Evolutionary conservation across 176 grass and related monocot species (phyloP), one percentile per base, ranked within the genome.

Genomic region (Cenchrus americanus): DNA sequence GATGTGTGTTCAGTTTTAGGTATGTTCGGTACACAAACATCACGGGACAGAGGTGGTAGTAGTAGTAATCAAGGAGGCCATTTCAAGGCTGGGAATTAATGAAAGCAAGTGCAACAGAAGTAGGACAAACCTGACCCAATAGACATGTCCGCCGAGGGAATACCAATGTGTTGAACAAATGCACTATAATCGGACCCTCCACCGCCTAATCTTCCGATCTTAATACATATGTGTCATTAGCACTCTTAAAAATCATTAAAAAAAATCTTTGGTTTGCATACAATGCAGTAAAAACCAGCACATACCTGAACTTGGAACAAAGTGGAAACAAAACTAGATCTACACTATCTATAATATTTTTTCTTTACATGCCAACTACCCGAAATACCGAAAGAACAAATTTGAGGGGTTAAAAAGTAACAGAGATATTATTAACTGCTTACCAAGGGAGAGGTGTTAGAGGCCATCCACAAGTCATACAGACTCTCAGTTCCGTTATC

Each of bases 131-230:
- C 92, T 85, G 81, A 68, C 72, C 92, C 92, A 86, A 98, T 89
- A 53, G 75, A 55, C 66, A 98, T 80, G 76, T 94, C 92, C 40
- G 77, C 79, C 48, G 95, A 98, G 73, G 95, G 89, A 82, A 98
- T 66, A 71, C 92, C 92, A 71, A 91, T 86, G 27, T 98, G 92
- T 93, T 98, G 95, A 63, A 98, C 66, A 80, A 98, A 98, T 66
- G 95, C 78, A 77, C 90, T 90, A 90, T 84, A 87, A 86, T 98
- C 95, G 26, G 95, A 87, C 73, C 79, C 87, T 84, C 86, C 88
- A 79, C 92, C 92, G 62, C 92, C 95, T 91, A 98, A 88, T 76
- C 95, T 91, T 84, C 88, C 92, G 73, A 98, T 91, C 92, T 92
- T 85, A 64, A 91, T 69, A n/a, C 50, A 87, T 14, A 9, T 82